A percentile compares a stretch with the other conserved stretches of the same genome.
phyloP scores from a whole-genome alignment of 2,329 filamentous ascomycete species.

The Gliomastix tumulicola region DNA sequence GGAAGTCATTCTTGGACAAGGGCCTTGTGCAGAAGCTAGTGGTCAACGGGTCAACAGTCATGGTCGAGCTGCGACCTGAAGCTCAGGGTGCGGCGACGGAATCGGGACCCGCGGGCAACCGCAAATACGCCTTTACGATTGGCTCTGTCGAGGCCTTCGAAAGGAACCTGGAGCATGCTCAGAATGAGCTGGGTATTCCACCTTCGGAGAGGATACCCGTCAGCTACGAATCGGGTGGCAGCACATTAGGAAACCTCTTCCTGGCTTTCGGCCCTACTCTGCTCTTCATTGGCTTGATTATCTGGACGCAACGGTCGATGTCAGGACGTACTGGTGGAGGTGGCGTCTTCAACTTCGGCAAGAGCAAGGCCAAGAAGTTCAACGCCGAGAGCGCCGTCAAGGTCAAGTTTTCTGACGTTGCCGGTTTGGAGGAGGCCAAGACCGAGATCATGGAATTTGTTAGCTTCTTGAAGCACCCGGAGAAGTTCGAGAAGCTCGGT shows the following conservation, averaged over 20 bases:
- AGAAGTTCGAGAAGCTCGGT: constrained; percentile 85
- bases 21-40: constrained; percentile 91
- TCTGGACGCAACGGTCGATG: constrained; percentile 73
- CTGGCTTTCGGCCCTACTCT: constrained; percentile 79
- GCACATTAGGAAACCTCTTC: constrained; percentile 66
- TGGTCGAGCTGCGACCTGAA: constrained; percentile 76
- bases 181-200: constrained; percentile 81
- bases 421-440: constrained; percentile 97
- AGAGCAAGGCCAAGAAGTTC: constrained; percentile 93
- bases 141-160: constrained; percentile 93
- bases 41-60: constrained; percentile 64
- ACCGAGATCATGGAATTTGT: constrained; percentile 99
- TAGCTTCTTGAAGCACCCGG: constrained; percentile 89
- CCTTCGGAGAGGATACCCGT: constrained; percentile 86
- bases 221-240: constrained; percentile 73
- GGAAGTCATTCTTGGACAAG: constrained; percentile 89
- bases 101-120: too few species aligned
- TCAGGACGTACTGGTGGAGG: constrained; percentile 55
- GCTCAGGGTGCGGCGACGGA: constrained; percentile 20
- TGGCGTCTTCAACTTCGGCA: constrained; percentile 88
- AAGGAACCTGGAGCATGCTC: constrained; percentile 77
- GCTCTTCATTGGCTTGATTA: constrained; percentile 74
- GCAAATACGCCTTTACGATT: constrained; percentile 82
- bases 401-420: constrained; percentile 94
- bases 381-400: constrained; percentile 96